Evolutionary conservation across 768 basidiomycete species (phyloP).

Genomic region (Roridomyces roridus): DNA sequence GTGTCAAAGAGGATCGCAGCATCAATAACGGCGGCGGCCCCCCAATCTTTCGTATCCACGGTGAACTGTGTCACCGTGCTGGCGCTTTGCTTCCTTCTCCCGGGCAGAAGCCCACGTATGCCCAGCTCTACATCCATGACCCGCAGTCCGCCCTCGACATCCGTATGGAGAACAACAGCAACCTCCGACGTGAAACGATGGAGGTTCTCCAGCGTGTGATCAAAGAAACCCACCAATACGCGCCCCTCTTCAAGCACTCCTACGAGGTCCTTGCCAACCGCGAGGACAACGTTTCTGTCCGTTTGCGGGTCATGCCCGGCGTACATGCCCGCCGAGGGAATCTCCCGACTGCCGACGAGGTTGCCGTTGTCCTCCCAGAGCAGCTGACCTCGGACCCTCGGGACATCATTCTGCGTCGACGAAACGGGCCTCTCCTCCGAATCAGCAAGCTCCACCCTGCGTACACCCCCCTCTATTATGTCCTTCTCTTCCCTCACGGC

Average conservation of each 20-base stretch:
- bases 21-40: no score
- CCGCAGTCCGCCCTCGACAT: not conserved
- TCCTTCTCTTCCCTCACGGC: constrained; percentile 40
- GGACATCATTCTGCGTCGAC: constrained; percentile 34
- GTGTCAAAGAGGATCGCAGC: not conserved
- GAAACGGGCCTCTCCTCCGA: constrained; percentile 20
- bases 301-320: no score
- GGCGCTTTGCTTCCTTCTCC: no score
- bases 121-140: no score
- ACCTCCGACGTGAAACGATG: not conserved
- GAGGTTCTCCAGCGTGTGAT: not conserved
- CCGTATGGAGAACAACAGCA: not conserved
- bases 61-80: no score
- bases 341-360: not conserved
- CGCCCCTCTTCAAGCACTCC: no score
- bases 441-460: constrained; percentile 35
- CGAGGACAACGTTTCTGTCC: no score
- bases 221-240: no score
- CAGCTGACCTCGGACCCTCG: constrained; percentile 26
- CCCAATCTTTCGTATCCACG: no score
- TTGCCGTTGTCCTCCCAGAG: not conserved
- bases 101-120: no score
- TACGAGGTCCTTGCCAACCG: no score
- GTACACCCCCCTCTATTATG: constrained; percentile 42
- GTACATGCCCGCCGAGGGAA: not conserved